Evolutionary conservation across 177 flowering plant genomes (phyloP), one percentile per base, ranked within the genome.

Genomic region (Vitis hybrid): DNA sequence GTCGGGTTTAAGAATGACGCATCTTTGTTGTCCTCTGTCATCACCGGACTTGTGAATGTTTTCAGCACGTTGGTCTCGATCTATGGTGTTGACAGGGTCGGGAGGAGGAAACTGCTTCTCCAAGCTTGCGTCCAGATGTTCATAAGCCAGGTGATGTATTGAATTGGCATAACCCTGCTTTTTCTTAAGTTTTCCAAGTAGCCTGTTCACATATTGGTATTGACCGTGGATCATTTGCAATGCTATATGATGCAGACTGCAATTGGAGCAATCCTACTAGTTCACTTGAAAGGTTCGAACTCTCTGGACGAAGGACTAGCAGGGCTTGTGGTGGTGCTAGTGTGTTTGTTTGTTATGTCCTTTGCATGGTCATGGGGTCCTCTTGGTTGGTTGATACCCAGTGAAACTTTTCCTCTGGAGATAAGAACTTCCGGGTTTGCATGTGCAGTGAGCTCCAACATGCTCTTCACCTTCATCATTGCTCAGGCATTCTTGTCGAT

Each of bases 401-500:
- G 84, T n/a, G 86, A 83, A 59, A 82, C 79, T 1, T 84, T 86
- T 76, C 97, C 85, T 8, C 68, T 80, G 15, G 85, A 86, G 71
- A 83, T 84, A 0, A 71, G 89, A 5, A 81, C 87, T 1, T 83
- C 23, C 23, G 23, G 23, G 23, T 21, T 21, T 21, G 23, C 23
- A 21, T 21, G 23, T 21, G 23, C 23, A 21, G 23, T 21, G 23
- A 21, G 23, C 23, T 21, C 79, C n/a, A 89, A 89, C 86, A 83
- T 88, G 88, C 63, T 85, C 52, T 82, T 57, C 81, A 88, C 87
- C 5, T 85, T 86, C 80, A 9, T 88, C 52, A 81, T 89, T 0
- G 91, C 91, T 0, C 94, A 89, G 50, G 83, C 77, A 0, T 89
- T 88, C 86, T 67, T 89, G 64, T 80, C 89, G 5, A 86, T 89